Evolutionary conservation across 2,329 filamentous ascomycete genomes (phyloP), one percentile per base, ranked within the genome.

Genomic region (Trichoderma simmonsii): DNA sequence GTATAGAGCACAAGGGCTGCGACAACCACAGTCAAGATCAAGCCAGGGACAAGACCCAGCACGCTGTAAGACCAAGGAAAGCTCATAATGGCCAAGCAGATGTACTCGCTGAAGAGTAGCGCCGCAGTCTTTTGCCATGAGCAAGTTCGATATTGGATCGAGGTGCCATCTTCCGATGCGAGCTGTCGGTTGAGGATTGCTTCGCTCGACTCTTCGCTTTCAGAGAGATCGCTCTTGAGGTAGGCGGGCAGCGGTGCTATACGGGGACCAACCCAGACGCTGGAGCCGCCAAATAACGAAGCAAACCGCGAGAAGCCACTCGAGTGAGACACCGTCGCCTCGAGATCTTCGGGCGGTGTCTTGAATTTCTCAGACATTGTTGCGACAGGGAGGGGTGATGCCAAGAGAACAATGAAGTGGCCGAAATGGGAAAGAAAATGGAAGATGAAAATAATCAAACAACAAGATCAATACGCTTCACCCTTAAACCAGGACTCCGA

Each of bases 51-150:
- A 18, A 98, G 87, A 8, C 95, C 95, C 8, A 98, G 88, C 32
- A 95, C 84, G 57, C 93, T 93, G 82, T 98, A 98, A 0, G 94
- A 97, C 87, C 93, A 97, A 0, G 95, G 95, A 76, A 98, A 98
- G 65, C 93, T 97, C 94, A 98, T 97, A 79, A 97, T 97, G 72
- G 89, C 80, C 82, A 98, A 84, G 80, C 94, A 97, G 73, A 98
- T 98, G 81, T 98, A 98, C 85, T 98, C 95, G 65, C 93, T 96
- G 83, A 98, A 97, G 66, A 98, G 89, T 76, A 97, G 81, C 1
- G 92, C 94, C 0, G 95, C 94, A 68, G 95, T 97, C 92, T 97
- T 97, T 79, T 93, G 92, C 95, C 95, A 98, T 76, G 91, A 95
- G 83, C 95, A 98, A 51, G 94, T 97, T 73, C 95, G 88, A 80